Evolutionary conservation across 495 filamentous ascomycete genomes (phyloP).

Genomic region (Talaromyces borbonicus): DNA sequence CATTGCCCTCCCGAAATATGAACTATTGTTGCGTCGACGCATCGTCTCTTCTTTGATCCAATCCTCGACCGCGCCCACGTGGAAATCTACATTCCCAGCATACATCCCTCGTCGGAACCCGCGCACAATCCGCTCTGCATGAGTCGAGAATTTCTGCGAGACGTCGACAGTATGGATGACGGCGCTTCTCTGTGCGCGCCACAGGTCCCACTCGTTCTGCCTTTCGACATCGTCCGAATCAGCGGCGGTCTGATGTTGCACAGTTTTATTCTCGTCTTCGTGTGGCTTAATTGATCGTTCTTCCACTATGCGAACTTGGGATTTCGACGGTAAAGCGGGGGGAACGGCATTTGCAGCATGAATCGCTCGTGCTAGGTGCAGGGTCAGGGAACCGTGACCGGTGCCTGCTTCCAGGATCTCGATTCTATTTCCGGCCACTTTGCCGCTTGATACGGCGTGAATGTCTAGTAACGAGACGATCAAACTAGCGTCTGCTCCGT

Average conservation of each 20-base stretch:
- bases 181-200: slow-evolving; percentile 46
- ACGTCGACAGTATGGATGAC: slow-evolving; percentile 64
- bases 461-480: slow-evolving; percentile 69
- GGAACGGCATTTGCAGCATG: slow-evolving; percentile 56
- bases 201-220: slow-evolving; percentile 31
- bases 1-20: slow-evolving; percentile 12
- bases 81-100: slow-evolving; percentile 55
- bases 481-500: slow-evolving; percentile 57
- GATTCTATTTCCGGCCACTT: slow-evolving; percentile 17
- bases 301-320: slow-evolving; percentile 28
- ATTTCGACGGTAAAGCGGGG: slow-evolving; percentile 22
- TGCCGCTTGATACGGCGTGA: slow-evolving; percentile 39
- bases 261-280: slow-evolving; percentile 7
- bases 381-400: slow-evolving; percentile 65
- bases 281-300: slow-evolving; percentile 17
- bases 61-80: slow-evolving; percentile 52
- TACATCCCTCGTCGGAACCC: slow-evolving; percentile 66
- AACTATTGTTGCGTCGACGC: slow-evolving; percentile 15
- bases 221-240: slow-evolving; percentile 7
- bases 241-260: background rate
- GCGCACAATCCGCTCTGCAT: slow-evolving; percentile 49
- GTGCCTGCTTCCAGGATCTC: slow-evolving; percentile 79
- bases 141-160: slow-evolving; percentile 43
- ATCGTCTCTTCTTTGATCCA: slow-evolving; percentile 47
- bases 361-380: slow-evolving; percentile 63